These are phyloP conservation scores for Xylariaceae sp. DNA, from an alignment of 2,329 filamentous ascomycete species.

Conservation along the genomic window DNA sequence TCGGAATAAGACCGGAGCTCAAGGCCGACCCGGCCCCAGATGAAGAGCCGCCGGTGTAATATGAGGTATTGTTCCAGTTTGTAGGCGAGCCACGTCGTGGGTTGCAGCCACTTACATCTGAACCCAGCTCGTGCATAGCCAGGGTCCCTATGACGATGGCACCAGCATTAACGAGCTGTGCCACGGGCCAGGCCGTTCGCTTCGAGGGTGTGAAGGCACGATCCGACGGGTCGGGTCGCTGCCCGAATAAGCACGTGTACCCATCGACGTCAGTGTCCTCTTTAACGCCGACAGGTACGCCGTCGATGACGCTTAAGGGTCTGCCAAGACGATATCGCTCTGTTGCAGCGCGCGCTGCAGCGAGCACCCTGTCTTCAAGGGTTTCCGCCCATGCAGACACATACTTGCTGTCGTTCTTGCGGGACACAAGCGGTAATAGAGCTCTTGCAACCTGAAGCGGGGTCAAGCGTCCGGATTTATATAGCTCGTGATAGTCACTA, in stretches of 20 bases:
- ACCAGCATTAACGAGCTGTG: slow-evolving; percentile 68
- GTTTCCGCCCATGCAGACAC: slow-evolving; percentile 69
- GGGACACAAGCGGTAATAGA: slow-evolving; percentile 66
- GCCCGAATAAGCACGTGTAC: slow-evolving; percentile 64
- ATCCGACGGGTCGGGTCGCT: slow-evolving; percentile 53
- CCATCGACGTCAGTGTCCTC: slow-evolving; percentile 72
- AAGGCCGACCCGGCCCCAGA: slow-evolving; percentile 72
- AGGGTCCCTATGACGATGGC: slow-evolving; percentile 73
- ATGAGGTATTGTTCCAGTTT: slow-evolving; percentile 72
- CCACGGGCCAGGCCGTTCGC: slow-evolving; percentile 66
- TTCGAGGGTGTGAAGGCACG: slow-evolving; percentile 47
- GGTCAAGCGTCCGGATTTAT: slow-evolving; percentile 64
- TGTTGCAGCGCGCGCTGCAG: slow-evolving; percentile 69
- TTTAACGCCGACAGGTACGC: slow-evolving; percentile 79
- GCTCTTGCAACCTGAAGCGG: slow-evolving; percentile 68
- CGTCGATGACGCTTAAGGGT: slow-evolving; percentile 68
- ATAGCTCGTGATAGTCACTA: slow-evolving; percentile 73
- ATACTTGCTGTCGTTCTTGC: slow-evolving; percentile 57
- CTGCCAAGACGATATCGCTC: slow-evolving; percentile 65
- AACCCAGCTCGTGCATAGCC: slow-evolving; percentile 76
- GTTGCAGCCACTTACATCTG: slow-evolving; percentile 83
- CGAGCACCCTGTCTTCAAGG: slow-evolving; percentile 57
- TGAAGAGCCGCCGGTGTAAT: slow-evolving; percentile 79
- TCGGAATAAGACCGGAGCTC: slow-evolving; percentile 67
- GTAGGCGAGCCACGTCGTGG: slow-evolving; percentile 67